phyloP scores from a whole-genome alignment of 805 yeast species.

The Kregervanrija fluxuum region DNA sequence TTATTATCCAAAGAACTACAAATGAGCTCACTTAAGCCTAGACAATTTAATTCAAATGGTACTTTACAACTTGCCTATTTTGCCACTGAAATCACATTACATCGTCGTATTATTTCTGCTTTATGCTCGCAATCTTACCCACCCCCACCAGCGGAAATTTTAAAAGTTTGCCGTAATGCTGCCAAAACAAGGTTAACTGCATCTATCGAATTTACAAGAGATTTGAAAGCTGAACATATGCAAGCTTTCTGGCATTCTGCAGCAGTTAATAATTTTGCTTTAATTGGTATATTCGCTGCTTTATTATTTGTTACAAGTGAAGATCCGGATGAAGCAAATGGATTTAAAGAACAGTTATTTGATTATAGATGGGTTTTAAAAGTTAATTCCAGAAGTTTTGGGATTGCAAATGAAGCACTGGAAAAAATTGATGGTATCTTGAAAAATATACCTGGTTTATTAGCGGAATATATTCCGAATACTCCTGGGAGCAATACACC shows the following conservation, averaged over 20 bases:
- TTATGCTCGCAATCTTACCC: slow-evolving; percentile 29
- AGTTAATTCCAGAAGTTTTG: slow-evolving; percentile 69
- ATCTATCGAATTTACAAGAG: slow-evolving; percentile 71
- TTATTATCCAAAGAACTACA: slow-evolving; percentile 58
- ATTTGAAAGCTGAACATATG: slow-evolving; percentile 72
- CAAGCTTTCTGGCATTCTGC: slow-evolving; percentile 89
- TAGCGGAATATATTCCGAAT: slow-evolving; percentile 19
- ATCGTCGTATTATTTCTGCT: slow-evolving; percentile 63
- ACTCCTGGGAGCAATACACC: neutral
- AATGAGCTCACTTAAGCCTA: slow-evolving; percentile 51
- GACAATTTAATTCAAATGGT: slow-evolving; percentile 67
- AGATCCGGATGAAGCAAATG: slow-evolving; percentile 52
- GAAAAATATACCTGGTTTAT: slow-evolving; percentile 66
- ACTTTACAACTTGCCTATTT: slow-evolving; percentile 78
- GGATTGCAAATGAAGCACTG: slow-evolving; percentile 70
- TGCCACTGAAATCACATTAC: slow-evolving; percentile 83
- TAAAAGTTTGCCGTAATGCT: slow-evolving; percentile 71
- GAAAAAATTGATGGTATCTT: slow-evolving; percentile 64
- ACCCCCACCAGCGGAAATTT: slow-evolving; percentile 44
- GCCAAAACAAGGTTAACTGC: slow-evolving; percentile 79
- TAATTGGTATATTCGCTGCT: slow-evolving; percentile 86
- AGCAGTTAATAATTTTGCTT: slow-evolving; percentile 67
- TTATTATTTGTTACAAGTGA: slow-evolving; percentile 64
- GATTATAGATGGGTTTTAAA: slow-evolving; percentile 73
- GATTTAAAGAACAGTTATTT: slow-evolving; percentile 60